Conservation (phyloP, 805 yeast species). For the Sugiyamaella americana region DNA sequence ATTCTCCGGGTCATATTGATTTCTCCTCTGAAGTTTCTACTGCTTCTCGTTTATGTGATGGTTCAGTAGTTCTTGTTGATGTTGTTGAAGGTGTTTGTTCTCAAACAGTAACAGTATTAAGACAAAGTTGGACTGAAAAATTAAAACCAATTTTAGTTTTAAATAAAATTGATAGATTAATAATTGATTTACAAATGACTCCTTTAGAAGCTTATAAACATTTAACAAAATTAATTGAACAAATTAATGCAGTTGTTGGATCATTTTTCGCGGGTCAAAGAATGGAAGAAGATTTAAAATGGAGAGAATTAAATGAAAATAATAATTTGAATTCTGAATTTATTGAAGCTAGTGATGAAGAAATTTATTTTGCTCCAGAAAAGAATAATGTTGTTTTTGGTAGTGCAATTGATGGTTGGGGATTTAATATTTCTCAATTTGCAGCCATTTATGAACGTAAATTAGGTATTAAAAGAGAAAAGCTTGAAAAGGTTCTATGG, state of each 20-base stretch:
- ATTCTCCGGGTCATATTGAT: conserved; percentile 99
- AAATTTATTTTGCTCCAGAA: conserved; percentile 80
- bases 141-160: conserved; percentile 81
- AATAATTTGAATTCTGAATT: conserved; percentile 37
- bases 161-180: conserved; percentile 84
- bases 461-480: conserved; percentile 75
- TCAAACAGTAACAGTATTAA: conserved; percentile 87
- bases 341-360: conserved; percentile 72
- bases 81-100: conserved; percentile 98
- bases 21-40: conserved; percentile 95
- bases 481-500: conserved; percentile 84
- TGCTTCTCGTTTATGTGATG: conserved; percentile 93
- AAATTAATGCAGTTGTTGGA: conserved; percentile 91
- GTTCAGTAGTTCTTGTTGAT: conserved; percentile 91
- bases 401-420: conserved; percentile 96
- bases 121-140: conserved; percentile 95
- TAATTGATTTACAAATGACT: conserved; percentile 72
- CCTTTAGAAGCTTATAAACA: conserved; percentile 84
- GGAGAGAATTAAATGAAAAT: conserved; percentile 47
- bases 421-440: conserved; percentile 83
- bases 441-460: conserved; percentile 80
- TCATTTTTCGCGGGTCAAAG: conserved; percentile 88
- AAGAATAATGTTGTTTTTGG: conserved; percentile 87
- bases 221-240: conserved; percentile 72
- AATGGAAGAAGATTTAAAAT: conserved; percentile 71